Conservation (phyloP, 176 grass and related monocot genomes). For the Aegilops speltoides region DNA sequence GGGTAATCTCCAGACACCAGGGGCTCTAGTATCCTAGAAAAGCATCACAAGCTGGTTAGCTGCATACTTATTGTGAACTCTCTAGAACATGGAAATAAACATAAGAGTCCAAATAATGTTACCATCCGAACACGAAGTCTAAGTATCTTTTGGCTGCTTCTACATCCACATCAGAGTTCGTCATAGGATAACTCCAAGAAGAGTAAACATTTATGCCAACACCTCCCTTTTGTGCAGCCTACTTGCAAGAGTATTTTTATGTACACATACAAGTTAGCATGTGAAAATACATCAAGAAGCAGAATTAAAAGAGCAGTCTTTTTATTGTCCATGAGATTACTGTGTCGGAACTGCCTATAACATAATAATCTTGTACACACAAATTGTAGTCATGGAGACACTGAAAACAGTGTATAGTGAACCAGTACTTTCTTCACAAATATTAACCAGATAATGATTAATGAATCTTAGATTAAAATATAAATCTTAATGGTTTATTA, state of each 20-base stretch:
- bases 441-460: not conserved
- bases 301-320: not conserved
- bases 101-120: conserved; percentile 9
- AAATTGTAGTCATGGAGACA: not conserved
- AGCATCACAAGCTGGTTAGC: not conserved
- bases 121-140: conserved; percentile 43
- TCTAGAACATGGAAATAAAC: not conserved
- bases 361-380: not conserved
- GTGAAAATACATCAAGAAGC: not conserved
- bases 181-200: conserved; percentile 43
- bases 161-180: conserved; percentile 46
- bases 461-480: not conserved
- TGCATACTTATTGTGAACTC: not conserved
- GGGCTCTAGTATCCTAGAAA: conserved; percentile 19
- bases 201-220: conserved; percentile 59
- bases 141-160: conserved; percentile 35
- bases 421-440: not conserved
- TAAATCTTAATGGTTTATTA: not conserved
- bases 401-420: not conserved
- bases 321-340: not conserved
- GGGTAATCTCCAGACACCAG: not conserved
- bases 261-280: not conserved
- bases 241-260: not conserved
- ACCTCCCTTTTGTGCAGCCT: conserved; percentile 47
- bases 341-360: not conserved